These are phyloP conservation scores for Datura wrightii DNA, from an alignment of 257 asterid genomes.

Conservation along the genomic window DNA sequence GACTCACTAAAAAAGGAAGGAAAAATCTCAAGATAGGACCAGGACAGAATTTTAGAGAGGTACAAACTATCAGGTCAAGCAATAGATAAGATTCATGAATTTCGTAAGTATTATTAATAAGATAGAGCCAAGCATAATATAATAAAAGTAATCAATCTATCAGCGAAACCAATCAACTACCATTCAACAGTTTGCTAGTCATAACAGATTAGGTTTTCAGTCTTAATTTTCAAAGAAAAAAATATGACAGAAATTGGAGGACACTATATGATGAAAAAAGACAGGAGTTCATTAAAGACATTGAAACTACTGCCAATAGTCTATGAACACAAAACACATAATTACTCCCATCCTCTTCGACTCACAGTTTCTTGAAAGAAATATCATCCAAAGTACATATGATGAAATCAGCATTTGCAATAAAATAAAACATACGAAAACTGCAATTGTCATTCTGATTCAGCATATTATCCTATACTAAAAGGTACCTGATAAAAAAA, in stretches of 20 bases:
- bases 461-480: not conserved
- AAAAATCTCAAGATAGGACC: not conserved
- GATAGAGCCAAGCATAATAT: not conserved
- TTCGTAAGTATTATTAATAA: not conserved
- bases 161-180: not conserved
- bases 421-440: not conserved
- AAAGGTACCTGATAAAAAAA: no score
- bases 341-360: not conserved
- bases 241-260: not conserved
- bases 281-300: not conserved
- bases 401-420: not conserved
- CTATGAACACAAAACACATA: constrained; percentile 5
- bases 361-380: not conserved
- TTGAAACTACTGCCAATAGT: not conserved
- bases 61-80: not conserved
- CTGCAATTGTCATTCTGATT: constrained; percentile 14
- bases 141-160: not conserved
- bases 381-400: not conserved
- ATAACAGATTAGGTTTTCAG: not conserved
- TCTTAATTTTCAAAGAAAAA: not conserved
- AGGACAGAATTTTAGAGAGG: not conserved
- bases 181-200: not conserved
- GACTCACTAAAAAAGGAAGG: not conserved
- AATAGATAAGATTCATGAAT: not conserved
- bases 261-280: not conserved